Conservation (phyloP, 208 protist genomes). For the Wallacemonas sp. region DNA sequence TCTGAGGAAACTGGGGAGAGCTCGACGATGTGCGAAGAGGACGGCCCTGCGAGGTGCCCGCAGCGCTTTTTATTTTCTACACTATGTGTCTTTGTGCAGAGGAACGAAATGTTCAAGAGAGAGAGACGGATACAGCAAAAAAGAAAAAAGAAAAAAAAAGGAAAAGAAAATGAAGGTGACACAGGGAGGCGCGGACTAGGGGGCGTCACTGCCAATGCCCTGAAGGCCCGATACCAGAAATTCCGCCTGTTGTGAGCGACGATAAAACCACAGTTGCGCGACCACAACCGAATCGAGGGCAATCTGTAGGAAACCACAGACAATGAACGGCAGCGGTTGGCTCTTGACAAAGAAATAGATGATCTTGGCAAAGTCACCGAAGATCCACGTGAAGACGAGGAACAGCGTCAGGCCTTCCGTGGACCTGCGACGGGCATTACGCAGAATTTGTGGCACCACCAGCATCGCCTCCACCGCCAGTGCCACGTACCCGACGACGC, state of each 20-base stretch:
- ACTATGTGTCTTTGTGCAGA: too few relatives aligned
- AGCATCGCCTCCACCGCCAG: conserved; percentile 66
- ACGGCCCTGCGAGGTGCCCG: too few relatives aligned
- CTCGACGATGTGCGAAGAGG: too few relatives aligned
- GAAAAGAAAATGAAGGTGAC: neutral
- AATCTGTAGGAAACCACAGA: conserved; percentile 67
- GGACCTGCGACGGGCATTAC: conserved; percentile 54
- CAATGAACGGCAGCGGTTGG: conserved; percentile 67
- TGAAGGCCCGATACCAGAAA: neutral
- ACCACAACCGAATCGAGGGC: conserved; percentile 61
- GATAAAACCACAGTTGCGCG: conserved; percentile 53
- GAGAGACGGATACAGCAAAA: conserved; percentile 15
- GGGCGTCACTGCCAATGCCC: neutral
- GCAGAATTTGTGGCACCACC: conserved; percentile 76
- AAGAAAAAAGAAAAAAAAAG: conserved; percentile 14
- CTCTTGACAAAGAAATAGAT: conserved; percentile 58
- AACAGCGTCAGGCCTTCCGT: conserved; percentile 62
- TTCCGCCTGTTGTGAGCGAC: neutral
- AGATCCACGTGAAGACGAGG: conserved; percentile 67
- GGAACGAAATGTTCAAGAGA: too few relatives aligned
- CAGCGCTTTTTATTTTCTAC: too few relatives aligned
- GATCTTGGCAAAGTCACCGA: conserved; percentile 69
- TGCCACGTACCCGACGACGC: conserved; percentile 61
- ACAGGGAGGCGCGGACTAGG: too few relatives aligned
- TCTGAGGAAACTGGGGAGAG: too few relatives aligned